phyloP scores from a whole-genome alignment of 2,329 filamentous ascomycete species.

The Zymoseptoria tritici region DNA sequence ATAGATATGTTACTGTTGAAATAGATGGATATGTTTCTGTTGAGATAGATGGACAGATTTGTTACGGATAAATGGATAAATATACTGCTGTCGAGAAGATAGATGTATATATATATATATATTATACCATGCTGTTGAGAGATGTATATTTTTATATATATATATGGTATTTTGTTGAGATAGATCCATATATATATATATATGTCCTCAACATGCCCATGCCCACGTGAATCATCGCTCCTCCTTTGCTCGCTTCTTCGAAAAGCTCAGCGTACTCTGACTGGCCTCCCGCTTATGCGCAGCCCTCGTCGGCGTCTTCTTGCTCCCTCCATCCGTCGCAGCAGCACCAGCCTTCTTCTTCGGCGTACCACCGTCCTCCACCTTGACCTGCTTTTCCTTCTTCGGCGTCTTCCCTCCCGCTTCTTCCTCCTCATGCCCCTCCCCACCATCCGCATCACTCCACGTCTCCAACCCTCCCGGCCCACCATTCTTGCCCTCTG shows the following conservation, averaged over 20 bases:
- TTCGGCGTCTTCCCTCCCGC: conserved; percentile 8
- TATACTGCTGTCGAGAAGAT: background rate
- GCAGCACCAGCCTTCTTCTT: conserved; percentile 3
- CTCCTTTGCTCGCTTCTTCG: conserved; percentile 23
- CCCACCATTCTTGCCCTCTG: conserved; percentile 33
- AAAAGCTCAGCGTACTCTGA: conserved; percentile 30
- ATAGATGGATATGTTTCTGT: background rate
- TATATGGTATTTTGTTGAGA: background rate
- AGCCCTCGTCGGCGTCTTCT: conserved; percentile 4
- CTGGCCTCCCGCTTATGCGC: conserved; percentile 28
- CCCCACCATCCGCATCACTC: conserved; percentile 22
- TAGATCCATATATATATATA: background rate
- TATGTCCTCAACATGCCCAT: background rate
- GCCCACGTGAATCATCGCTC: background rate
- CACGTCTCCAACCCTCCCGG: conserved; percentile 31
- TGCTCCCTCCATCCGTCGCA: conserved; percentile 5
- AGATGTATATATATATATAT: background rate
- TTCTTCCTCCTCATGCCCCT: conserved; percentile 14
- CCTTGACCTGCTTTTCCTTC: conserved; percentile 6
- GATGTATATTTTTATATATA: too few species aligned
- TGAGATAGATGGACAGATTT: background rate
- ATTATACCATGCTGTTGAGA: background rate
- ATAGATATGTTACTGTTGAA: background rate
- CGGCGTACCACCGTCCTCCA: conserved; percentile 1
- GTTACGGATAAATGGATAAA: too few species aligned